These are phyloP conservation scores for Ilex asprella DNA, from an alignment of 257 asterid species.

Conservation along the genomic window DNA sequence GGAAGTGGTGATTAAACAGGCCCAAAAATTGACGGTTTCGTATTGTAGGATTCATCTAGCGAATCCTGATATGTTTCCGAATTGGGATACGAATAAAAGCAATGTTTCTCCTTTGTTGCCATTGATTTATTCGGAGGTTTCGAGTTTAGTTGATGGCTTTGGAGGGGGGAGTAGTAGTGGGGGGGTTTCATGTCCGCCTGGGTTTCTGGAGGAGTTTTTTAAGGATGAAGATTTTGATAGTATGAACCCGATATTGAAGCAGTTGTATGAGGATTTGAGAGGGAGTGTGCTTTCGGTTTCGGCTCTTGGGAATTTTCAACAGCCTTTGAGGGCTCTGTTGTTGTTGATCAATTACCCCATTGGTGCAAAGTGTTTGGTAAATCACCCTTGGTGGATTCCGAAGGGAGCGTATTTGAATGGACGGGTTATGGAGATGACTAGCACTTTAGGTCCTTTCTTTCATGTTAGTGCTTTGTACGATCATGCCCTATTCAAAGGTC, in stretches of 20 bases:
- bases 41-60: conserved; percentile 78
- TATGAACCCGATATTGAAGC: conserved; percentile 69
- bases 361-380: conserved; percentile 80
- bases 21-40: conserved; percentile 58
- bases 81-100: conserved; percentile 28
- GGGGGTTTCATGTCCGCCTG: conserved; percentile 50
- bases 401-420: conserved; percentile 72
- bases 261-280: conserved; percentile 88
- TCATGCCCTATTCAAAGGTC: conserved; percentile 69
- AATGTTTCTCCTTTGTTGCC: conserved; percentile 66
- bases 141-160: conserved; percentile 49
- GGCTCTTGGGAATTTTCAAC: conserved; percentile 86
- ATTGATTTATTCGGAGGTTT: conserved; percentile 61
- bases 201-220: conserved; percentile 75
- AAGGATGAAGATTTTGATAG: conserved; percentile 79
- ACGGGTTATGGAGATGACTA: conserved; percentile 91
- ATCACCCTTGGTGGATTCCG: conserved; percentile 97
- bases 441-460: conserved; percentile 89
- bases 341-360: conserved; percentile 61
- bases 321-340: conserved; percentile 74
- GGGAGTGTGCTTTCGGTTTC: conserved; percentile 83
- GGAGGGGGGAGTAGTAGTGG: conserved; percentile 45
- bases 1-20: conserved; percentile 63
- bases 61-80: conserved; percentile 81
- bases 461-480: conserved; percentile 97